Base-by-base conservation (phyloP, 2,329 filamentous ascomycete genomes). In the Talaromyces sp. region DNA sequence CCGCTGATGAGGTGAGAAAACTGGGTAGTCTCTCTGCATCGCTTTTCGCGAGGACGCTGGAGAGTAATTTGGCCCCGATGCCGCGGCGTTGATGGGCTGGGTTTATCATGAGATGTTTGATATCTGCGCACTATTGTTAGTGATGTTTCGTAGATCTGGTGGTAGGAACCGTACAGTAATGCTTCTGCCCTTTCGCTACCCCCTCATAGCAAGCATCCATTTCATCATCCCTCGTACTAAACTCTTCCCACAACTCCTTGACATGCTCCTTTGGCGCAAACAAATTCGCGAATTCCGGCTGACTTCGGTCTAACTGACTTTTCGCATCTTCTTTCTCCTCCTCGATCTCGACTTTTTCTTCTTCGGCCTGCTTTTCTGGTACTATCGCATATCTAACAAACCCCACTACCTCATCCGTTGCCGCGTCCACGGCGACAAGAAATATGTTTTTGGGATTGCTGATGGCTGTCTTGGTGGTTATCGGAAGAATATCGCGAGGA, bases 71-170 rank as follows among this genome's bases (percentile, higher is more conserved):
- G 8, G 33, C 33, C 11, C 63, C 57, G 19, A 64, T 54, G n/a
- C 63, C 63, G n/a, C 58, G 58, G 35, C 63, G 63, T 47, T 64
- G 63, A n/a, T 64, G 57, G 2, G 27, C 16, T 33, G 63, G 63
- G 27, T 60, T 35, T 31, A 60, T 41, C 63, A 64, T 64, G 27
- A 64, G 35, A 45, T 60, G 63, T 45, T 60, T 64, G 35, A 64
- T 58, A 19, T 60, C 63, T 52, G 14, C 47, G 3, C 1, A n/a
- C 27, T 10, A 10, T 11, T 7, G 1, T 41, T 2, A 41, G 52
- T 37, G 11, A 10, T 11, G 10, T 37, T 37, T 37, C 9, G 11
- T 13, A 8, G 13, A 37, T 3, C 11, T 9, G 13, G 8, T 13
- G 3, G 16, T 9, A n/a, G 4, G 11, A 4, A 16, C 14, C 22